These are phyloP conservation scores for Grigorovia jiainica DNA, from an alignment of 805 yeast species.

Conservation along the genomic window DNA sequence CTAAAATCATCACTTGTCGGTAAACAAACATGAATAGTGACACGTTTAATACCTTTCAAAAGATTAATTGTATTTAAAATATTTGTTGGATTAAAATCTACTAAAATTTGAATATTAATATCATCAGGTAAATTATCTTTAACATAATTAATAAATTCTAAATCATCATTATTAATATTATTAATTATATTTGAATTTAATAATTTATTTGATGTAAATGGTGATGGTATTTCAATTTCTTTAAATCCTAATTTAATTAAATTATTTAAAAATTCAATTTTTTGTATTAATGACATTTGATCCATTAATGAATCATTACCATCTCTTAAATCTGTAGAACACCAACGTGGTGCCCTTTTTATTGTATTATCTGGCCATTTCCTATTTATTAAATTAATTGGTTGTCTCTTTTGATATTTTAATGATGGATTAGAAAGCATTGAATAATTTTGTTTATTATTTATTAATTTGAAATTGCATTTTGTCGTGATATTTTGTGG, in stretches of 20 bases:
- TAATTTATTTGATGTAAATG: constrained; percentile 60
- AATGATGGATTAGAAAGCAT: constrained; percentile 62
- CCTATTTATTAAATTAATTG: constrained; percentile 48
- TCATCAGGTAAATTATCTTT: constrained; percentile 67
- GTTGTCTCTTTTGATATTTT: constrained; percentile 50
- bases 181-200: not conserved
- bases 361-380: constrained; percentile 60
- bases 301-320: constrained; percentile 82
- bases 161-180: constrained; percentile 32
- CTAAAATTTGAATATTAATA: constrained; percentile 65
- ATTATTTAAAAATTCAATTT: constrained; percentile 59
- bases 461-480: not conserved
- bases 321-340: constrained; percentile 74
- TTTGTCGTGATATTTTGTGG: no score
- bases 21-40: constrained; percentile 66
- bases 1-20: constrained; percentile 72
- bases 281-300: constrained; percentile 77
- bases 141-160: constrained; percentile 70
- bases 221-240: constrained; percentile 78
- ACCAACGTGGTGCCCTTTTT: constrained; percentile 66
- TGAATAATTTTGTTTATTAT: not conserved
- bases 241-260: constrained; percentile 67
- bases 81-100: constrained; percentile 69
- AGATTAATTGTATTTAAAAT: constrained; percentile 65
- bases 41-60: constrained; percentile 62